Base-by-base conservation (phyloP, 2,329 filamentous ascomycete species). In the Grosmannia penicillata region DNA sequence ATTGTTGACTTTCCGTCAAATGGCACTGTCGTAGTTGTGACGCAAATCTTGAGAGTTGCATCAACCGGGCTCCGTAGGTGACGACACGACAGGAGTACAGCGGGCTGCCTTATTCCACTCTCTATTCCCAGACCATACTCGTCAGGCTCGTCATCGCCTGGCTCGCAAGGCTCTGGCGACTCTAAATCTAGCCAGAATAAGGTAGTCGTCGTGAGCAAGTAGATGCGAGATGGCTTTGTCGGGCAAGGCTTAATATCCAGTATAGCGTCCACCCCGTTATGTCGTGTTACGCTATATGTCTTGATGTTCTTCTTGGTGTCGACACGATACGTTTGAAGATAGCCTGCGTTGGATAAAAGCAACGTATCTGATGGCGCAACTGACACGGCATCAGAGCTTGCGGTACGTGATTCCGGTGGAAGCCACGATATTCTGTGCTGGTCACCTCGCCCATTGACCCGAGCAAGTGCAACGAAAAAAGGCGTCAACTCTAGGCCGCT, bases 131-230 rank as follows among this genome's bases (percentile, higher is more conserved):
- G n/a, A n/a, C n/a, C n/a, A n/a, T n/a, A n/a, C n/a, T n/a, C n/a
- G n/a, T n/a, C n/a, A n/a, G n/a, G n/a, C n/a, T n/a, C n/a, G n/a
- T n/a, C n/a, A n/a, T n/a, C n/a, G n/a, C n/a, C n/a, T n/a, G 28
- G 28, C 28, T 11, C 4, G 28, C 28, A 19, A 36, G 47, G 52
- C 30, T 17, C 8, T 9, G 29, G 18, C 6, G 14, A 27, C 6
- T 40, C 37, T 13, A 70, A 48, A 34, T 65, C 57, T n/a, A 73
- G 46, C 57, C 70, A 62, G 25, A 66, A 56, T 1, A 80, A 39
- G 22, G 58, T 58, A 1, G 59, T 59, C 11, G 63, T 65, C 1
- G 75, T 82, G 32, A 82, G 56, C 9, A 82, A 56, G 40, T 76
- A 70, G 2, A 75, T 48, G n/a, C 71, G 64, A 21, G 60, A 57